Conservation (phyloP, 2,329 filamentous ascomycete genomes). For the Botrytis hyacinthi region DNA sequence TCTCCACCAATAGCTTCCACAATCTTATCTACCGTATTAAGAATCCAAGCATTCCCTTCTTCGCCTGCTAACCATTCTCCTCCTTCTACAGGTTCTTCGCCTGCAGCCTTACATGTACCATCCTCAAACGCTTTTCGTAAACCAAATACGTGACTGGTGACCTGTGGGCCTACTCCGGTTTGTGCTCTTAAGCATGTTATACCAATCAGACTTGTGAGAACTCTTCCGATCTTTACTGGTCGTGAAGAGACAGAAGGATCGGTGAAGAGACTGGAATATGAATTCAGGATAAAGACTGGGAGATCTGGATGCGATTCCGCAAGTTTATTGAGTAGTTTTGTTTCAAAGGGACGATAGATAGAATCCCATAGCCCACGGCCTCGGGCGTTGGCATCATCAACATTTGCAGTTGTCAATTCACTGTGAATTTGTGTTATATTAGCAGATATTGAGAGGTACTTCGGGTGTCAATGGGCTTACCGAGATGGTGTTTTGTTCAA, state of each 20-base stretch:
- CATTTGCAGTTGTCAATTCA: constrained; percentile 43
- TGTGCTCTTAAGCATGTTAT: constrained; percentile 74
- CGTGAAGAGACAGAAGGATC: constrained; percentile 54
- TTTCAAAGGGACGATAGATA: constrained; percentile 72
- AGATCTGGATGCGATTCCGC: constrained; percentile 76
- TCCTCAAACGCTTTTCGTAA: constrained; percentile 73
- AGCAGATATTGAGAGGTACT: background rate
- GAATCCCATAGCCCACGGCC: constrained; percentile 71
- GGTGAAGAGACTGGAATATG: constrained; percentile 72
- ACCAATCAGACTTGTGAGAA: constrained; percentile 71
- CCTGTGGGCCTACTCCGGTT: constrained; percentile 79
- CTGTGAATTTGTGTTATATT: constrained; percentile 17
- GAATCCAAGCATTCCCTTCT: constrained; percentile 63
- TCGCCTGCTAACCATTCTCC: constrained; percentile 62
- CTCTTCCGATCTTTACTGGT: constrained; percentile 59
- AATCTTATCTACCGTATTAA: constrained; percentile 60
- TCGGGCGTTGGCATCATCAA: constrained; percentile 54
- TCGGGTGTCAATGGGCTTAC: constrained; percentile 13
- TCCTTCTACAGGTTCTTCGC: constrained; percentile 48
- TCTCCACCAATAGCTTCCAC: constrained; percentile 50
- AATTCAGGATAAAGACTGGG: constrained; percentile 74
- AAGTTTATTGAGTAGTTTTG: constrained; percentile 68
- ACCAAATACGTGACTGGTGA: constrained; percentile 78
- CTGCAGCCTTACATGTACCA: constrained; percentile 51
- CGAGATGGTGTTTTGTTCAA: constrained; percentile 58